phyloP scores from a whole-genome alignment of 768 basidiomycete genomes.

The Leccinum ochraceum region DNA sequence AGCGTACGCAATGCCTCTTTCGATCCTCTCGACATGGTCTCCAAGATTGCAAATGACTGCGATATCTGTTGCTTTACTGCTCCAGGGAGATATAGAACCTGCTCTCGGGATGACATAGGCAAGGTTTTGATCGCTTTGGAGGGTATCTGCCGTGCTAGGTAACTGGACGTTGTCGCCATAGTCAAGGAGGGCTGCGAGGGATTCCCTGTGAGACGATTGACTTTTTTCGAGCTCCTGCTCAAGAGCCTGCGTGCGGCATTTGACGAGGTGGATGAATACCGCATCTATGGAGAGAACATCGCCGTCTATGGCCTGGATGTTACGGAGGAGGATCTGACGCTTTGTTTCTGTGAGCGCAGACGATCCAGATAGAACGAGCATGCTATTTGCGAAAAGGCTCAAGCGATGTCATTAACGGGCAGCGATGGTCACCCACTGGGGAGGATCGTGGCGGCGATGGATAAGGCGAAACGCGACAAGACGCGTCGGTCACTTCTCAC shows the following conservation, averaged over 20 bases:
- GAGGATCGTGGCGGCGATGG: constrained; percentile 9
- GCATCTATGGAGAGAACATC: constrained; percentile 73
- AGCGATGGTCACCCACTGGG: constrained; percentile 17
- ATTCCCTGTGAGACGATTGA: constrained; percentile 46
- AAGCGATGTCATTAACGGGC: background rate
- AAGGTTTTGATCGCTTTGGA: constrained; percentile 41
- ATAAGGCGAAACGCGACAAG: background rate
- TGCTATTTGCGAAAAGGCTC: constrained; percentile 33
- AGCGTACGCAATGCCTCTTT: constrained; percentile 77
- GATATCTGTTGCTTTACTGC: constrained; percentile 98
- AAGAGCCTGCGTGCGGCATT: constrained; percentile 48
- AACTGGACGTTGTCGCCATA: constrained; percentile 81
- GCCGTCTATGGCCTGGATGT: constrained; percentile 54
- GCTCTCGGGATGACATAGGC: constrained; percentile 79
- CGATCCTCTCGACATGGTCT: constrained; percentile 72
- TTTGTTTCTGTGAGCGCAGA: constrained; percentile 75
- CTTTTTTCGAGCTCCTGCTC: constrained; percentile 49
- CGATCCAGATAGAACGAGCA: constrained; percentile 79
- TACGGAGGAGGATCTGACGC: constrained; percentile 61
- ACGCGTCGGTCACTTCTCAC: background rate
- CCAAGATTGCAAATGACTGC: constrained; percentile 82
- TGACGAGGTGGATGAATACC: constrained; percentile 84
- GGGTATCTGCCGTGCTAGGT: constrained; percentile 40
- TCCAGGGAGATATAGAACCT: constrained; percentile 98
- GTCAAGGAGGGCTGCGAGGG: constrained; percentile 69